Evolutionary conservation across 305 asterid species (phyloP), one percentile per base, ranked within the genome.

Genomic region (Solanum aculeatissimum): DNA sequence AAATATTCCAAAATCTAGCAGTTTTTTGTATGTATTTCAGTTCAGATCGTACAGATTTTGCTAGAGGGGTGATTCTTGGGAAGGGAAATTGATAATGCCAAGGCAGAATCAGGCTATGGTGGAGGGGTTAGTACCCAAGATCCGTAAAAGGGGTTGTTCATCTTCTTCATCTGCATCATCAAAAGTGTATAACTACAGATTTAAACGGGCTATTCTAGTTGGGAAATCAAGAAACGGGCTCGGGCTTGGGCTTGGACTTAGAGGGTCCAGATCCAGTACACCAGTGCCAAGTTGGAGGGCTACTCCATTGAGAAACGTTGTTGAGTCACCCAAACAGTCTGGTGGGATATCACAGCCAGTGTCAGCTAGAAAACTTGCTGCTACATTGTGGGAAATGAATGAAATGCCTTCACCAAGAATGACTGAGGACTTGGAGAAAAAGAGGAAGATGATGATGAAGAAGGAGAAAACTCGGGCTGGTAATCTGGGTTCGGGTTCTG

Each of bases 341-440:
- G 85, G 95, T 40, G 95, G 94, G 84, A 87, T 89, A 84, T 90
- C 94, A 53, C 91, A 92, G 84, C 98, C 98, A 74, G 92, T 95
- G 2, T 93, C 99, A 57, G 99, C 99, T 80, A 90, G 99, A 66
- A 92, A 89, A 84, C 92, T 96, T 19, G 99, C 98, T 2, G 99
- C 99, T 77, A 93, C 97, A 3, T 86, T 96, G 47, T 96, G 99
- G 99, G 98, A 92, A 78, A 93, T 95, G 98, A 93, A 93, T 81
- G 99, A 91, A 89, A 89, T 91, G 90, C 98, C 95, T 74, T 90
- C 98, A 21, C 97, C 97, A 27, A 90, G 81, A 84, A 43, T 86
- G 89, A 87, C 89, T 38, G 96, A 91, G 89, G 85, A 89, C 49
- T 58, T 83, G 88, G 91, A 83, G 58, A 78, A 81, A 83, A 87